Evolutionary conservation across 768 basidiomycete genomes (phyloP).

Genomic region (Boletus vinaceobasis): DNA sequence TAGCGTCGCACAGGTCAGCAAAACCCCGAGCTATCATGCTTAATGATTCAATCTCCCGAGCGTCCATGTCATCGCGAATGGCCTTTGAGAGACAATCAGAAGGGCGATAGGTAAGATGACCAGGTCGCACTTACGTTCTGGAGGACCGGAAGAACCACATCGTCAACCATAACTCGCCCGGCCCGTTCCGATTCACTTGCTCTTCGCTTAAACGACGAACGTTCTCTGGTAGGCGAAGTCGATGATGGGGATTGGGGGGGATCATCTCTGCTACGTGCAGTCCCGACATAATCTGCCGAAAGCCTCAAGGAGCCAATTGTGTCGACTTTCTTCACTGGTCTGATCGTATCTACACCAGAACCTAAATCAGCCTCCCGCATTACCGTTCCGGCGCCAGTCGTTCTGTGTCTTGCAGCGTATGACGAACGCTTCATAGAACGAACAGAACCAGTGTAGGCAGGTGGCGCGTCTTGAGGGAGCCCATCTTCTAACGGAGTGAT

Average conservation of each 20-base stretch:
- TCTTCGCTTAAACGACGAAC: slow-evolving; percentile 43
- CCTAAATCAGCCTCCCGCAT: slow-evolving; percentile 83
- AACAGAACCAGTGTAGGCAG: slow-evolving; percentile 70
- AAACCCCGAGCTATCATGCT: slow-evolving; percentile 91
- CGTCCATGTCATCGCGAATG: slow-evolving; percentile 82
- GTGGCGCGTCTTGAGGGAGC: slow-evolving; percentile 55
- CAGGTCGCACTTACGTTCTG: slow-evolving; percentile 52
- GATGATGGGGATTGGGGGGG: slow-evolving; percentile 39
- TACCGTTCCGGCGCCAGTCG: slow-evolving; percentile 64
- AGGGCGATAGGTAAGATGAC: neutral
- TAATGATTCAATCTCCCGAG: slow-evolving; percentile 82
- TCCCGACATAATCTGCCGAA: slow-evolving; percentile 81
- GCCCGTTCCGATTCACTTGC: slow-evolving; percentile 61
- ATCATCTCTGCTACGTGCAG: slow-evolving; percentile 52
- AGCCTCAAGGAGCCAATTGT: slow-evolving; percentile 68
- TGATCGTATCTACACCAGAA: slow-evolving; percentile 83
- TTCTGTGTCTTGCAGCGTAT: slow-evolving; percentile 69
- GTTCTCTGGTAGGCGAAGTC: slow-evolving; percentile 43
- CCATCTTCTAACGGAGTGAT: slow-evolving; percentile 33
- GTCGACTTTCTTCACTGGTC: slow-evolving; percentile 92
- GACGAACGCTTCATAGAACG: slow-evolving; percentile 67
- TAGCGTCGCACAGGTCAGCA: slow-evolving; percentile 75
- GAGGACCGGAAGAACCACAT: slow-evolving; percentile 79
- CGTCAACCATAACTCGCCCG: slow-evolving; percentile 69
- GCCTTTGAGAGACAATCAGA: slow-evolving; percentile 40